Percentiles rank a stretch among this genome's conserved stretches.
phyloP scores from a whole-genome alignment of 768 basidiomycete species.

The Lenzites betulinus region DNA sequence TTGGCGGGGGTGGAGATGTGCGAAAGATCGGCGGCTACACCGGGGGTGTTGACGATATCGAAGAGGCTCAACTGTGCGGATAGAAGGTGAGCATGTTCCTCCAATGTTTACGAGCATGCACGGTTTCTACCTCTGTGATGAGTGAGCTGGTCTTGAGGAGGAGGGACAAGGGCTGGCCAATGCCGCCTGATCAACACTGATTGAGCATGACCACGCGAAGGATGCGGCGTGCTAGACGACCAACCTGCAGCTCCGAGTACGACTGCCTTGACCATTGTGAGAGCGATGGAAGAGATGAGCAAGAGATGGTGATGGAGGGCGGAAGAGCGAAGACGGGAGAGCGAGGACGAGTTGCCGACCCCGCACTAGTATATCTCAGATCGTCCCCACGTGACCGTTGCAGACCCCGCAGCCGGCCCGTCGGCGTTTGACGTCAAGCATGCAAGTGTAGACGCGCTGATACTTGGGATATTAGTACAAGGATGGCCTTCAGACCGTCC shows the following conservation, averaged over 20 bases:
- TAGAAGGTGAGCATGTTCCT: not conserved
- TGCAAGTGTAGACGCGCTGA: too few species aligned
- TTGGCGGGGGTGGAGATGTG: constrained; percentile 91
- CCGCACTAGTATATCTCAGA: constrained; percentile 15
- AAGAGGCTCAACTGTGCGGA: constrained; percentile 71
- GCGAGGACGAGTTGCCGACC: not conserved
- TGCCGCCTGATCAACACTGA: constrained; percentile 65
- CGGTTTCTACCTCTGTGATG: constrained; percentile 63
- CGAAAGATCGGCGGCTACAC: constrained; percentile 92
- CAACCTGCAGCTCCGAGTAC: constrained; percentile 95
- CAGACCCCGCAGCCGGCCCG: constrained; percentile 10
- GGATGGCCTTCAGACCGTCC: not conserved
- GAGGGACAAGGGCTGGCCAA: constrained; percentile 94
- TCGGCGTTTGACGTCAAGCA: not conserved
- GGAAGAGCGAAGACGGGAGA: not conserved
- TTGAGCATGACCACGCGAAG: not conserved
- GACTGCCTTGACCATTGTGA: constrained; percentile 74
- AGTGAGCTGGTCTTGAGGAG: constrained; percentile 85
- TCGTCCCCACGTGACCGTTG: constrained; percentile 16
- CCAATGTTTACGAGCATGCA: not conserved
- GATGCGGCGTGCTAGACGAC: constrained; percentile 10
- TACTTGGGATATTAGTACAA: too few species aligned
- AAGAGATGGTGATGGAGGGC: constrained; percentile 9
- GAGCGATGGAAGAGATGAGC: constrained; percentile 10
- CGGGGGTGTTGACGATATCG: constrained; percentile 98